Evolutionary conservation across 2,329 filamentous ascomycete species (phyloP).

Genomic region (Phoma sp.): DNA sequence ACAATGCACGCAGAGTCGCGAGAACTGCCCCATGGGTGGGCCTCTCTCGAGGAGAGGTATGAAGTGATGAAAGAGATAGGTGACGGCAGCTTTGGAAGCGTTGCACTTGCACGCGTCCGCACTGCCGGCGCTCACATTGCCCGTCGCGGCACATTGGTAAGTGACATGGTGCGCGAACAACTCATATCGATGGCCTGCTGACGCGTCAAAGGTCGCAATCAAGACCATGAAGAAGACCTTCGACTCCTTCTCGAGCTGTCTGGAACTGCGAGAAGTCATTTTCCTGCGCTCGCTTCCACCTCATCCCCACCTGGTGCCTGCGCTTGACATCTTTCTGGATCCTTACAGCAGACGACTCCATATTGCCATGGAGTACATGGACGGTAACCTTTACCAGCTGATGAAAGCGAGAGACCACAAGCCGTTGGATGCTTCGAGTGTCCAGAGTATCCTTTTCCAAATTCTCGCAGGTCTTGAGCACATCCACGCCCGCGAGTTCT

Average conservation of each 20-base stretch:
- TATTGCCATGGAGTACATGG: constrained; percentile 99
- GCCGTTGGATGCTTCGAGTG: constrained; percentile 82
- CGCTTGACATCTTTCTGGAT: constrained; percentile 97
- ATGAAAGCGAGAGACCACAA: constrained; percentile 99
- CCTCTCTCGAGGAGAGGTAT: constrained; percentile 87
- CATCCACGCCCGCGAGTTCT: constrained; percentile 96
- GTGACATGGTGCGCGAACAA: constrained; percentile 48
- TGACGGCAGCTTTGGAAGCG: constrained; percentile 97
- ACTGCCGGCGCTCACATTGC: constrained; percentile 88
- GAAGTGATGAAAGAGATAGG: constrained; percentile 98
- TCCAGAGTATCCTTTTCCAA: constrained; percentile 97
- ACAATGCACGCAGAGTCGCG: constrained; percentile 77
- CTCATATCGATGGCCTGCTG: constrained; percentile 21
- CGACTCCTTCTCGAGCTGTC: constrained; percentile 85
- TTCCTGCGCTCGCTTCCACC: constrained; percentile 88
- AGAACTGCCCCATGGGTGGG: constrained; percentile 70
- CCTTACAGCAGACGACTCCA: constrained; percentile 95
- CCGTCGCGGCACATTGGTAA: constrained; percentile 87
- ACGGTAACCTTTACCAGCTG: constrained; percentile 96
- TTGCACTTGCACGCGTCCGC: constrained; percentile 87
- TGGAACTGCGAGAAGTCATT: constrained; percentile 95
- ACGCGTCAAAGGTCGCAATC: constrained; percentile 78
- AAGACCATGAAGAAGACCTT: constrained; percentile 99
- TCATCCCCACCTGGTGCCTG: constrained; percentile 93
- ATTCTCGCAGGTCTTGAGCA: constrained; percentile 96